Percentiles rank a stretch among this genome's conserved stretches.
These are phyloP conservation scores for Niveomyces coronatus DNA, from an alignment of 2,329 filamentous ascomycete species.

Conservation along the genomic window DNA sequence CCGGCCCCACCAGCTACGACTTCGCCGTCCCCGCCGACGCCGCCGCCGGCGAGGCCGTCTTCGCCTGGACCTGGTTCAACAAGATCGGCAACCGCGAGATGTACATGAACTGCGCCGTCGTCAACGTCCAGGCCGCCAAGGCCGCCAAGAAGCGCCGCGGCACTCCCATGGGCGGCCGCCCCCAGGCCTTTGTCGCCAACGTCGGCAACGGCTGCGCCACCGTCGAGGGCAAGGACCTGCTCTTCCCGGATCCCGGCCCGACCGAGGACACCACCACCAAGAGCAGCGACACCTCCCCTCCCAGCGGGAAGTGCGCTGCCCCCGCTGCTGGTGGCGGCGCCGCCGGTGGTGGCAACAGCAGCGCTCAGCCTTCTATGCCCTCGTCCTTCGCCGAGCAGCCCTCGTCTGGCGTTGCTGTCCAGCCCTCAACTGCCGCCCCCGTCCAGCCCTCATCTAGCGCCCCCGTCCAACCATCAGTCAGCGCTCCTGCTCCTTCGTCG, in stretches of 20 bases:
- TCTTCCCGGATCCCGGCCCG: slow-evolving; percentile 58
- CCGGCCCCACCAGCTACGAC: slow-evolving; percentile 39
- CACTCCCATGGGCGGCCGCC: slow-evolving; percentile 42
- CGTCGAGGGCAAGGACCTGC: slow-evolving; percentile 43
- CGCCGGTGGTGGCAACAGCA: slow-evolving; percentile 7
- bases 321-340: slow-evolving; percentile 9
- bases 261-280: slow-evolving; percentile 28
- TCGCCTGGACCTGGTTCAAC: slow-evolving; percentile 75
- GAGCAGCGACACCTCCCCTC: slow-evolving; percentile 18
- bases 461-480: neutral
- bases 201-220: slow-evolving; percentile 50
- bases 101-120: slow-evolving; percentile 77
- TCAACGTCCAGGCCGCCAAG: slow-evolving; percentile 44
- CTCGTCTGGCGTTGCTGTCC: slow-evolving; percentile 14
- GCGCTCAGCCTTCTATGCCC: neutral
- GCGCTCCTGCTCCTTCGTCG: no score
- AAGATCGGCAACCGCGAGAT: slow-evolving; percentile 67
- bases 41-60: slow-evolving; percentile 49
- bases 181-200: slow-evolving; percentile 63
- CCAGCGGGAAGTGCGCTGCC: slow-evolving; percentile 7
- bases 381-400: neutral
- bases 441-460: neutral
- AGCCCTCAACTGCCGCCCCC: slow-evolving; percentile 11
- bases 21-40: slow-evolving; percentile 58
- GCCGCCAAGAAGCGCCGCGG: slow-evolving; percentile 23